A percentile compares a stretch with the other conserved stretches of the same genome.
These are phyloP conservation scores for Solanum chacoense DNA, from an alignment of 305 asterid species.

Conservation along the genomic window DNA sequence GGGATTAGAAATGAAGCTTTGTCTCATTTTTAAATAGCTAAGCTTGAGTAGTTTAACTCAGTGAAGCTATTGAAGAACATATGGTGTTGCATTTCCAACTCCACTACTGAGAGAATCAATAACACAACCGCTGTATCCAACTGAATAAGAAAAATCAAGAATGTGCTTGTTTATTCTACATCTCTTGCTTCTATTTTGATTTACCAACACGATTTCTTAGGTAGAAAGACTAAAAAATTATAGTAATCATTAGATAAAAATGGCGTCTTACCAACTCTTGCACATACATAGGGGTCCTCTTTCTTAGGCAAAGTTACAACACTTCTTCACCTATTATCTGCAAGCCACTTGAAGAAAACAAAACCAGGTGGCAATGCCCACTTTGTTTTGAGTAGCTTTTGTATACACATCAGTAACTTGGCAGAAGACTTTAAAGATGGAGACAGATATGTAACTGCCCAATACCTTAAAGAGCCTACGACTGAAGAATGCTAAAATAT, in stretches of 20 bases:
- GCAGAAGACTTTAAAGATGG: neutral
- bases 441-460: neutral
- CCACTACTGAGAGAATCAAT: neutral
- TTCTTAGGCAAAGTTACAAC: neutral
- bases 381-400: neutral
- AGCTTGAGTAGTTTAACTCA: neutral
- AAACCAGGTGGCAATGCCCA: neutral
- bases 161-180: neutral
- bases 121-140: neutral
- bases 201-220: neutral
- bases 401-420: neutral
- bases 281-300: neutral
- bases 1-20: neutral
- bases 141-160: neutral
- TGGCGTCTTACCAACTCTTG: neutral
- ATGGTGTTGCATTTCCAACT: neutral
- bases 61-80: neutral
- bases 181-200: neutral
- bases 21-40: neutral
- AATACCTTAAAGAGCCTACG: neutral
- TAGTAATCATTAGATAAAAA: neutral
- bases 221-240: neutral
- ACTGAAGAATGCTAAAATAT: neutral
- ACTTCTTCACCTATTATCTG: neutral
- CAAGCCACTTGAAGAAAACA: neutral